These are phyloP conservation scores for Acacia crassicarpa DNA, from an alignment of 306 rosid species.

Conservation along the genomic window DNA sequence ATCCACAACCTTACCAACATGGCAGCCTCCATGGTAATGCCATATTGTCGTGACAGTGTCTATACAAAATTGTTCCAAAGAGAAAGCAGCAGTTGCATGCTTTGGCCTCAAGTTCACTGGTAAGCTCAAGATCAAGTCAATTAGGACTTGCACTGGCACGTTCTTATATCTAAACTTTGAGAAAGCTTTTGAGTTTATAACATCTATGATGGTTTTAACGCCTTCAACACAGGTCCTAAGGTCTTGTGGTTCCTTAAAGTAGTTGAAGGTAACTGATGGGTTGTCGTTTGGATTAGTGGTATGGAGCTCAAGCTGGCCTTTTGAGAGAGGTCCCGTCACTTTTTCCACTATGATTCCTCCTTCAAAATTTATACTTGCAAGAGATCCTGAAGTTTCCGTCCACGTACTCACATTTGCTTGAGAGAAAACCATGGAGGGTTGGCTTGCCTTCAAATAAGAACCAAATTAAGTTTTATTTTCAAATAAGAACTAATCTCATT, in stretches of 20 bases:
- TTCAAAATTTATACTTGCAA: slow-evolving; percentile 30
- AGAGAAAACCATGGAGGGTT: no score
- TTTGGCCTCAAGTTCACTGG: neutral
- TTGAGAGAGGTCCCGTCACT: neutral
- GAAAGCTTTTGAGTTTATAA: neutral
- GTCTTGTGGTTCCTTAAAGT: neutral
- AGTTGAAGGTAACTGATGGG: neutral
- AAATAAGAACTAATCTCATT: no score
- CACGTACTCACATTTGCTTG: neutral
- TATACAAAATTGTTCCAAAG: neutral
- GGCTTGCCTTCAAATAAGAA: neutral
- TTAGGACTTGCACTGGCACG: neutral
- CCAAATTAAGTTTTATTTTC: no score
- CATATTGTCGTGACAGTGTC: neutral
- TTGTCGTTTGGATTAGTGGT: neutral
- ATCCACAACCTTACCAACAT: neutral
- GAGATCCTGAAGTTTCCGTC: neutral
- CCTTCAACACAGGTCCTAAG: neutral
- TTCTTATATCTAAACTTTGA: neutral
- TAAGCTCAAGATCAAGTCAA: neutral
- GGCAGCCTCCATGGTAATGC: neutral
- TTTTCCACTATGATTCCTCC: slow-evolving; percentile 37
- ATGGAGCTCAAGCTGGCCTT: neutral
- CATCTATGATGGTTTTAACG: neutral
- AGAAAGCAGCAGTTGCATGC: neutral